Evolutionary conservation across 805 yeast genomes (phyloP).

Genomic region (Kazachstania psychrophila): DNA sequence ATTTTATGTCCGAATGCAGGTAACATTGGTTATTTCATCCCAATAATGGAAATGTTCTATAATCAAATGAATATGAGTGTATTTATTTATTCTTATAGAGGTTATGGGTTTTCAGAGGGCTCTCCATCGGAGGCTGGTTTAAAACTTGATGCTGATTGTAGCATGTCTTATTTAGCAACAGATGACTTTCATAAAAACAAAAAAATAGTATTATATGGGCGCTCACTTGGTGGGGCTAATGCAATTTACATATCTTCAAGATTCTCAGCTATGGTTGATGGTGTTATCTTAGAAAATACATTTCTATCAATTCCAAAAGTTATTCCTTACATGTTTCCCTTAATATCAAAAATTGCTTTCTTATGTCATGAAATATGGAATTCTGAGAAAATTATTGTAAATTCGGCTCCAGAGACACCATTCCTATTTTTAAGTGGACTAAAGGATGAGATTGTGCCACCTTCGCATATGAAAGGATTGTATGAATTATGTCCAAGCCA

Average conservation of each 20-base stretch:
- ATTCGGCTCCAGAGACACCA: constrained; percentile 48
- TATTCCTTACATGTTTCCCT: constrained; percentile 66
- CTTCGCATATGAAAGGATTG: constrained; percentile 61
- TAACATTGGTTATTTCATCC: constrained; percentile 84
- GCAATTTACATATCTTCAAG: constrained; percentile 70
- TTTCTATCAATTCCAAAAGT: constrained; percentile 66
- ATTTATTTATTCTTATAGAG: constrained; percentile 78
- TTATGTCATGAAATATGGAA: constrained; percentile 81
- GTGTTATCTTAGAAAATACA: constrained; percentile 76
- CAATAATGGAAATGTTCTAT: constrained; percentile 65
- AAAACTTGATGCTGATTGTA: constrained; percentile 71
- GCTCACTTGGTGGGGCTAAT: constrained; percentile 93
- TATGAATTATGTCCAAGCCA: constrained; percentile 43
- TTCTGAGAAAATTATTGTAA: constrained; percentile 50
- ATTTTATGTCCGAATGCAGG: constrained; percentile 92
- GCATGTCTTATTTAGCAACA: constrained; percentile 46
- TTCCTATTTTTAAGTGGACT: constrained; percentile 63
- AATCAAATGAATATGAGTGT: constrained; percentile 61
- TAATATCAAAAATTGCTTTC: constrained; percentile 43
- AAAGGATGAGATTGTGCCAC: constrained; percentile 87
- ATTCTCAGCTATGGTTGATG: constrained; percentile 43
- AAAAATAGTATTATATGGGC: constrained; percentile 61
- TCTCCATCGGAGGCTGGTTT: constrained; percentile 67
- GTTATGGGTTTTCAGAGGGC: constrained; percentile 81
- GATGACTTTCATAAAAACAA: constrained; percentile 45